These are phyloP conservation scores for Geotrichum restrictum DNA, from an alignment of 1,139 yeast species.

Conservation along the genomic window DNA sequence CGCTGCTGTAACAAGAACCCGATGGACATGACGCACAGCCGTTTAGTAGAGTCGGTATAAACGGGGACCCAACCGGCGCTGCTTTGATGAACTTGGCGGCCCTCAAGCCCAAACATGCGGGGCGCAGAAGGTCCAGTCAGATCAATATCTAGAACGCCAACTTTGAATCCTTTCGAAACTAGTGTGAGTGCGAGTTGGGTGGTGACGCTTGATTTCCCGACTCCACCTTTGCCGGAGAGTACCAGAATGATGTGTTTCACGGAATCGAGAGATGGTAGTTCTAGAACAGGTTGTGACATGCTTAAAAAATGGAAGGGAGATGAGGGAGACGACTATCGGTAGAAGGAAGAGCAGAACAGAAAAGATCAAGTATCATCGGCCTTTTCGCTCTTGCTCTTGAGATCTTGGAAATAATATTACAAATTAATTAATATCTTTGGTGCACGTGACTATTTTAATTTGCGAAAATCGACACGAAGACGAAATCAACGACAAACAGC, in stretches of 20 bases:
- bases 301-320: neutral
- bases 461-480: too few relatives aligned
- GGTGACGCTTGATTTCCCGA: constrained; percentile 93
- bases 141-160: constrained; percentile 92
- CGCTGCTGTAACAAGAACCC: constrained; percentile 82
- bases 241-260: constrained; percentile 78
- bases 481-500: too few relatives aligned
- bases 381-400: too few relatives aligned
- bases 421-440: too few relatives aligned
- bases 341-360: too few relatives aligned
- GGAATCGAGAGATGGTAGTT: constrained; percentile 47
- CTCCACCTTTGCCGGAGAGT: constrained; percentile 95
- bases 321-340: neutral
- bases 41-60: constrained; percentile 39
- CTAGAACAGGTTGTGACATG: constrained; percentile 11
- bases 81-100: constrained; percentile 74
- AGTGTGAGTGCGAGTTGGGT: constrained; percentile 84
- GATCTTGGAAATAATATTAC: too few relatives aligned
- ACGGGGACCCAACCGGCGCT: constrained; percentile 93
- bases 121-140: constrained; percentile 96
- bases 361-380: too few relatives aligned
- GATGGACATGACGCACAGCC: constrained; percentile 67
- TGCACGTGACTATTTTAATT: too few relatives aligned
- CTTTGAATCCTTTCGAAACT: constrained; percentile 64
- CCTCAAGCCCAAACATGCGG: constrained; percentile 90